A percentile compares a stretch with the other conserved stretches of the same genome.
phyloP scores from a whole-genome alignment of 2,329 filamentous ascomycete genomes.

The Arthrobotrys conoides region DNA sequence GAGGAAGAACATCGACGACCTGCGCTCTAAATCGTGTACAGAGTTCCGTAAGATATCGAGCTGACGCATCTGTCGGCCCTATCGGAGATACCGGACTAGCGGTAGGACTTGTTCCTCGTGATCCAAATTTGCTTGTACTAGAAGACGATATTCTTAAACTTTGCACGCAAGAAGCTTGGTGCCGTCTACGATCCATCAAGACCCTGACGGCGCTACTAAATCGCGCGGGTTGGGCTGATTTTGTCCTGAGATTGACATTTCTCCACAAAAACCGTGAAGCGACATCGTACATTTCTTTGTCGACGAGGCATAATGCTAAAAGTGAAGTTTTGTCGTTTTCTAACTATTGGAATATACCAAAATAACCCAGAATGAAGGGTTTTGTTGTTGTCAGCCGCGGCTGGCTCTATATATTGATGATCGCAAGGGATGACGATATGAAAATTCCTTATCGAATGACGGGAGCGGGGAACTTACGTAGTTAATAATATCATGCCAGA shows the following conservation, averaged over 20 bases:
- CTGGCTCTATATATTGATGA: constrained; percentile 47
- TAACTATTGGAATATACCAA: constrained; percentile 48
- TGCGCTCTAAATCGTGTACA: constrained; percentile 55
- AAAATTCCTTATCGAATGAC: constrained; percentile 19
- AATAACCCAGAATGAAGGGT: constrained; percentile 21
- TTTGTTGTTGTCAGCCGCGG: constrained; percentile 61
- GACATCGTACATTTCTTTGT: constrained; percentile 59
- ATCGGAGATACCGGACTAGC: constrained; percentile 50
- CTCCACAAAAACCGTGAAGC: constrained; percentile 57
- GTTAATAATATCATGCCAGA: constrained; percentile 58
- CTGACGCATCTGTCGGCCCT: constrained; percentile 51
- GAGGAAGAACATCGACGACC: constrained; percentile 57
- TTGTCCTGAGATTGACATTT: constrained; percentile 57
- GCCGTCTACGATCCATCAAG: constrained; percentile 57
- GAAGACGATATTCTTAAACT: constrained; percentile 59
- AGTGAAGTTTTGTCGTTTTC: constrained; percentile 60
- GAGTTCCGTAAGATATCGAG: constrained; percentile 54
- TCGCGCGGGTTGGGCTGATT: constrained; percentile 52
- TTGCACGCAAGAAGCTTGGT: constrained; percentile 54
- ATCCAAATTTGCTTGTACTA: constrained; percentile 57
- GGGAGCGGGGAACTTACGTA: constrained; percentile 43
- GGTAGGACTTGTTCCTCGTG: constrained; percentile 51
- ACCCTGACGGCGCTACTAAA: constrained; percentile 57
- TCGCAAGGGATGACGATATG: constrained; percentile 25
- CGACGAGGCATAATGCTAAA: constrained; percentile 56